Base-by-base conservation (phyloP, 1,139 yeast genomes). In the Saccharomycopsis hybrid region DNA sequence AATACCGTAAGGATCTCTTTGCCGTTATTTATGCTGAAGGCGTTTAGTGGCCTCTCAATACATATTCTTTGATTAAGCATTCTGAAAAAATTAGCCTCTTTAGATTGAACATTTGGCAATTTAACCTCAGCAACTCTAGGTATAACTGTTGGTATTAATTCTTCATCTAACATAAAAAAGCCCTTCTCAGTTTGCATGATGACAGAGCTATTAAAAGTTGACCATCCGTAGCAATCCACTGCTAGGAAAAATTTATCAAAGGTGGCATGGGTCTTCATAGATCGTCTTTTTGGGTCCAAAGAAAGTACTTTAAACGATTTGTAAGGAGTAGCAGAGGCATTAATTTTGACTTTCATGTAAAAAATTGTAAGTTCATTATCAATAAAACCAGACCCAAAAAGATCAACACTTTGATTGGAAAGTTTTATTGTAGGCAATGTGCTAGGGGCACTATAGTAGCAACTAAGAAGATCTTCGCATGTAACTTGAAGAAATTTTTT, bases 311-410 rank as follows among this genome's bases (percentile, higher is more conserved):
- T 52, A 42, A 52, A 52, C 3, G 44, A 28, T 27, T 47, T 28
- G 43, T 28, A 47, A 9, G 55, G 53, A 27, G 44, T 47, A 2
- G 46, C 49, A 2, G 51, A 43, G 4, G 51, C 28, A 5, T 43
- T 31, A 11, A 50, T 29, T 36, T 52, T 52, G 11, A 52, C 45
- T 30, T 52, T 52, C 55, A 52, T 52, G 37, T 52, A 52, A 18
- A 52, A 50, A n/a, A 52, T 33, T 29, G 40, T 31, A 13, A 27
- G 44, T 2, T 11, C 18, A 18, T 44, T 44, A 13, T 48, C 27
- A 18, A 52, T 41, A 31, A n/a, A 24, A 2, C 55, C 55, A 9
- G 44, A 29, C 2, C 39, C 43, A 45, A 52, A 52, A 30, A 40
- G 33, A 13, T 50, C 53, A 5, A 52, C 55, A 5, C 25, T 43